phyloP scores from a whole-genome alignment of 306 rosid species.

The Astragalus membranaceus region DNA sequence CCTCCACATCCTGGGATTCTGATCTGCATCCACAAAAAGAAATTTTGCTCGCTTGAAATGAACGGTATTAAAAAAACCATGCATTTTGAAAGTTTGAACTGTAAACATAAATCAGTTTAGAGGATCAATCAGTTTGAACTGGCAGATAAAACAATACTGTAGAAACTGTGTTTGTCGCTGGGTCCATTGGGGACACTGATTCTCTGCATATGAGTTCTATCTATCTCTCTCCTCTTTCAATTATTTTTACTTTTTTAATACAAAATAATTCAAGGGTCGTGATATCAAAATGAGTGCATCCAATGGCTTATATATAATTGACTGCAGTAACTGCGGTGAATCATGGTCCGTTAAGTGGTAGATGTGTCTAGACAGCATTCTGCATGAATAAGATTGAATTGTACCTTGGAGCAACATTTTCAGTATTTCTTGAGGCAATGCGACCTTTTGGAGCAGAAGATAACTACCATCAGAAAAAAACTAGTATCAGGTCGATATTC shows the following conservation, averaged over 20 bases:
- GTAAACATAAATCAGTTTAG: not conserved
- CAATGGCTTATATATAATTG: too few species aligned
- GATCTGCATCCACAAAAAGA: constrained; percentile 36
- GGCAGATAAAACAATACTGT: not conserved
- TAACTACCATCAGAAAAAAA: constrained; percentile 41
- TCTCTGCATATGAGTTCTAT: too few species aligned
- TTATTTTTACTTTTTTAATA: too few species aligned
- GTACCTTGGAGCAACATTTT: constrained; percentile 57
- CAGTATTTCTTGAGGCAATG: constrained; percentile 64
- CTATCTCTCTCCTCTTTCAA: too few species aligned
- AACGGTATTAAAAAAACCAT: not conserved
- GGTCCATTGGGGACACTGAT: too few species aligned
- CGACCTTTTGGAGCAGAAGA: constrained; percentile 98
- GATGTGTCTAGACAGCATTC: not conserved
- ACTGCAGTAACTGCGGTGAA: too few species aligned
- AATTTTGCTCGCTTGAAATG: not conserved
- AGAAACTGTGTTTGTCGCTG: not conserved
- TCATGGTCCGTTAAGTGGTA: not conserved
- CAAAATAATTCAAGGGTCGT: too few species aligned
- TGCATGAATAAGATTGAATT: not conserved
- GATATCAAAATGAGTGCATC: too few species aligned
- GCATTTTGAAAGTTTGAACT: not conserved
- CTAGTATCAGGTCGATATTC: constrained; percentile 11
- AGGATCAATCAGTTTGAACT: not conserved
- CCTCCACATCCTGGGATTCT: constrained; percentile 67